Evolutionary conservation across 805 yeast species (phyloP), one percentile per base, ranked within the genome.

Genomic region (Hanseniaspora mollemarum): DNA sequence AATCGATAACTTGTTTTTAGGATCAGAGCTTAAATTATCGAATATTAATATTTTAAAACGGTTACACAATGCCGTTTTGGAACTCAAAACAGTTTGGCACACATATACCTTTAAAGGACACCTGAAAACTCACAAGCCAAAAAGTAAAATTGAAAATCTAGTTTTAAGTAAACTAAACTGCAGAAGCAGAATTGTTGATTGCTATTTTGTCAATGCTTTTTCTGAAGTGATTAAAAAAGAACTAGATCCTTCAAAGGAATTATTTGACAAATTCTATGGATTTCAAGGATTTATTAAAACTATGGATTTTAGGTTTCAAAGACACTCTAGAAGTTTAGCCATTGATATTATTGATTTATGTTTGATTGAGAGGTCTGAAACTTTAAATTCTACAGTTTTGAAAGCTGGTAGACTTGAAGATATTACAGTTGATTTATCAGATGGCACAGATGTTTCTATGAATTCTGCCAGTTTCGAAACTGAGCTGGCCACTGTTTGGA

Each of bases 241-340:
- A 9, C 33, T 63, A n/a, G 67, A 62, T 52, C 63, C 64, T 1
- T 24, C 55, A 1, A 59, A 52, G 9, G 31, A 46, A 15, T 22
- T 51, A 15, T 51, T 25, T 38, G 40, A 51, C 24, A 51, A 40
- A 15, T 44, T 31, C n/a, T 51, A 44, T 33, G 53, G 53, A 9
- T 39, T 48, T 25, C 3, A 54, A 63, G n/a, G 63, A 64, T 67
- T 44, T 16, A 12, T 49, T 32, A 31, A 53, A 12, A 13, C n/a
- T 22, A 16, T 40, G 6, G 51, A 46, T 42, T 24, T 43, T 56
- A 25, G 49, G 45, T 22, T 24, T 55, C 15, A 31, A 7, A n/a
- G 19, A 5, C 25, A 40, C 8, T 32, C n/a, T 9, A 42, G 35
- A 19, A n/a, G 16, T 2, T 13, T 45, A 15, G 32, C 19, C 10